Percentiles rank a stretch among this genome's conserved stretches.
Evolutionary conservation across 225 moss, liverwort and hornwort species (phyloP).

Genomic region (Marchantia polymorpha): DNA sequence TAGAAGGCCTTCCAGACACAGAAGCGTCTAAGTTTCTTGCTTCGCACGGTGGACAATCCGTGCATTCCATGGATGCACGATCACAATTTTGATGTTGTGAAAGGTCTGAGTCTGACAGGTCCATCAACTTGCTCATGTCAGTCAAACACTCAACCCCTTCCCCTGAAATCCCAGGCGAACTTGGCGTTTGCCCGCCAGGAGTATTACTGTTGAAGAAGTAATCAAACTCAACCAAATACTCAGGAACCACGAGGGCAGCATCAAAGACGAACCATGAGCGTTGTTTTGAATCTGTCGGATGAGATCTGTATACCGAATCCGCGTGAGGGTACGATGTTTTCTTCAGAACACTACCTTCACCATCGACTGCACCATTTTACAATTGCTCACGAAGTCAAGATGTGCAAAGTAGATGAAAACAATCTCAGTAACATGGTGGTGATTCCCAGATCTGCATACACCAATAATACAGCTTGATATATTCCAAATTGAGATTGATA

Average conservation of each 20-base stretch:
- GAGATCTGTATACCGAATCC: constrained; percentile 90
- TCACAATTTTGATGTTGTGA: neutral
- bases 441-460: neutral
- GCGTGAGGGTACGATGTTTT: constrained; percentile 82
- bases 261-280: constrained; percentile 93
- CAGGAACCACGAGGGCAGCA: constrained; percentile 69
- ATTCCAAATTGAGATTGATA: neutral
- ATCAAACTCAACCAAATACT: constrained; percentile 93
- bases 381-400: constrained; percentile 4
- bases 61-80: neutral
- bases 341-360: constrained; percentile 37
- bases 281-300: constrained; percentile 79
- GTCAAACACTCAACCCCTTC: constrained; percentile 17
- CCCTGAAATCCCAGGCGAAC: neutral
- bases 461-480: neutral
- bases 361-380: constrained; percentile 28
- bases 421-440: neutral
- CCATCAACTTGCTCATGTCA: neutral
- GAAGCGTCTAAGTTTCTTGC: constrained; percentile 5
- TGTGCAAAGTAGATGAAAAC: neutral
- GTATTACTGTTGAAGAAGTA: constrained; percentile 56
- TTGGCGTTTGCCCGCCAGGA: neutral
- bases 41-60: neutral
- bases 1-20: constrained; percentile 5
- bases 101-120: constrained; percentile 7